Percentiles rank a stretch among this genome's conserved stretches.
These are phyloP conservation scores for Cercospora zeina DNA, from an alignment of 2,329 filamentous ascomycete genomes.

Conservation along the genomic window DNA sequence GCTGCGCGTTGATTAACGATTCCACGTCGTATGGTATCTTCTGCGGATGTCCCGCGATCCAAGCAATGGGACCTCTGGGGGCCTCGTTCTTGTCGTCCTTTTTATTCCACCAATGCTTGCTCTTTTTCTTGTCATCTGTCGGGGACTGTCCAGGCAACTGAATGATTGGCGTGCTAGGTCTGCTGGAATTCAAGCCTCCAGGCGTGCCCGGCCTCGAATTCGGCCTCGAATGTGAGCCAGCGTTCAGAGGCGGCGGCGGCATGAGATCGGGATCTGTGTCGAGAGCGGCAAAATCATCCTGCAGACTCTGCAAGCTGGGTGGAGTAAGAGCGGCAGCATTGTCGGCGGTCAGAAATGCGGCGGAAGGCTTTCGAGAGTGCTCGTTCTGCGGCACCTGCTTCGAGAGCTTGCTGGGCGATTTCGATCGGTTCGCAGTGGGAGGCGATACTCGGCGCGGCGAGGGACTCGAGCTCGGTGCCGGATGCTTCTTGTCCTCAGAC, in stretches of 20 bases:
- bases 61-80: conserved; percentile 50
- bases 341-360: conserved; percentile 23
- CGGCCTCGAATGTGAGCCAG: conserved; percentile 26
- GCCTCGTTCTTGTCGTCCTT: conserved; percentile 38
- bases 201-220: conserved; percentile 31
- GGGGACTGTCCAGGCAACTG: conserved; percentile 28
- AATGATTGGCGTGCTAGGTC: conserved; percentile 31
- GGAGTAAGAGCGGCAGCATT: conserved; percentile 20
- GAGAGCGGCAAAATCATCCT: conserved; percentile 22
- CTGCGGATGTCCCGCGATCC: conserved; percentile 60
- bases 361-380: conserved; percentile 24
- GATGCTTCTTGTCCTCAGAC: conserved; percentile 25
- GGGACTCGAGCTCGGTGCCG: conserved; percentile 18
- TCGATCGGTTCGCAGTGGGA: conserved; percentile 23
- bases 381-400: conserved; percentile 29
- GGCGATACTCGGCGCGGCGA: conserved; percentile 26
- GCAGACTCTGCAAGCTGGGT: conserved; percentile 32
- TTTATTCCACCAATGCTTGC: conserved; percentile 39
- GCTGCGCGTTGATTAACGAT: conserved; percentile 53
- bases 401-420: conserved; percentile 29
- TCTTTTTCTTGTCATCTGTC: conserved; percentile 33
- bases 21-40: conserved; percentile 58
- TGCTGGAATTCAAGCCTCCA: conserved; percentile 26
- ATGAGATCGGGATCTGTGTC: conserved; percentile 20
- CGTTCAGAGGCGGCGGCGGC: conserved; percentile 26